phyloP scores from a whole-genome alignment of 2,329 filamentous ascomycete genomes.

The Penicillium concentricum region DNA sequence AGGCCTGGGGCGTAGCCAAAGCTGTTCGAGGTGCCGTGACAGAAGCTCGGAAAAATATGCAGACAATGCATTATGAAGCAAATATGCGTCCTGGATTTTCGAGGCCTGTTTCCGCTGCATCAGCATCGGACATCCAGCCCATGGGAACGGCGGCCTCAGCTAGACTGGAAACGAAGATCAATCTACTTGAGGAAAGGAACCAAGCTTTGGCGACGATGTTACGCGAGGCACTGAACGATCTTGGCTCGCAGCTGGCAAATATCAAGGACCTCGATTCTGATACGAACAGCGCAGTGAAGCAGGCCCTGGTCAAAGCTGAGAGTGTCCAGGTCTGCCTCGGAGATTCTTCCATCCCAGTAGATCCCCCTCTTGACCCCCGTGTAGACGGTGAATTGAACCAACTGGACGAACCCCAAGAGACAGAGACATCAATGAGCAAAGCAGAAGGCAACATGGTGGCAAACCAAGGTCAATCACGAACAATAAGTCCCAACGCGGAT shows the following conservation, averaged over 20 bases:
- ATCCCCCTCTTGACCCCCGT: conserved; percentile 5
- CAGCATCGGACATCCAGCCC: not conserved
- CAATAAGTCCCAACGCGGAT: conserved; percentile 6
- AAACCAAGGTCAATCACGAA: conserved; percentile 7
- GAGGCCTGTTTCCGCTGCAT: conserved; percentile 1
- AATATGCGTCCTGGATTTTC: conserved; percentile 24
- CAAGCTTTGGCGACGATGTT: conserved; percentile 42
- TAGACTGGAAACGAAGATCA: conserved; percentile 34
- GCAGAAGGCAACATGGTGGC: not conserved
- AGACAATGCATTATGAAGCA: conserved; percentile 44
- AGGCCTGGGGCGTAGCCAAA: conserved; percentile 51
- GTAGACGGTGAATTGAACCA: conserved; percentile 5
- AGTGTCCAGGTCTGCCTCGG: conserved; percentile 46
- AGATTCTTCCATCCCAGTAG: conserved; percentile 36
- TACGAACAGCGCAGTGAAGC: conserved; percentile 34
- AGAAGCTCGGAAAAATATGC: conserved; percentile 49
- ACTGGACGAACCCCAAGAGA: not conserved
- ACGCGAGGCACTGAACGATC: conserved; percentile 41
- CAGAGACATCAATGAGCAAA: not conserved
- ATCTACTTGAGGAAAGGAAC: conserved; percentile 42
- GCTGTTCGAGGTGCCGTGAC: conserved; percentile 49
- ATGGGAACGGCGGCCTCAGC: conserved; percentile 21
- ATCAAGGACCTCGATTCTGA: conserved; percentile 24
- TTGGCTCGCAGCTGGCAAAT: conserved; percentile 36
- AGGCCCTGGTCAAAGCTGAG: conserved; percentile 42